Base-by-base conservation (phyloP, 306 rosid genomes). In the Clitoria ternatea region DNA sequence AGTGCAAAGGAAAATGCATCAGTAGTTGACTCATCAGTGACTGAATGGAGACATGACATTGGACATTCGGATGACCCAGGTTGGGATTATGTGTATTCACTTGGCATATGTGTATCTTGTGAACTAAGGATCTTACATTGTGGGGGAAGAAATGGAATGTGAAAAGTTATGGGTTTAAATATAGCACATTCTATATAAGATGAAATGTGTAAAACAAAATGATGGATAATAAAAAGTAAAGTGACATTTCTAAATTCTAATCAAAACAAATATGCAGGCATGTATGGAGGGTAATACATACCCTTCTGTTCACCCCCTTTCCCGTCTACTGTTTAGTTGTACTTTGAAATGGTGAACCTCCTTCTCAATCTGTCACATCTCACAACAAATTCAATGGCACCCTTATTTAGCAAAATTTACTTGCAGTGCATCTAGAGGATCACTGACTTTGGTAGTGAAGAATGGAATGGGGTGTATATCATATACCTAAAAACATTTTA, bases 1-100 rank as follows among this genome's bases (percentile, higher is more conserved):
- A 86, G 88, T 72, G 83, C 86, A 37, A 89, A 85, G 83, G 90
- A 79, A 77, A 83, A 77, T 80, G 86, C 82, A 9, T 90, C 91
- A 30, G 91, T 85, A 24, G 96, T 83, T 79, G 90, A 87, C 70
- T 90, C 90, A 47, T 90, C 90, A 1, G 82, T 78, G 48, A 73
- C 88, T 53, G 89, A 87, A 37, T 78, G 87, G 87, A 87, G 79
- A 65, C 84, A 74, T 44, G 89, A 85, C 39, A 70, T 82, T 69
- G 86, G 89, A 61, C 81, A 78, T 80, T 81, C 85, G 12, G 86
- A 85, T 74, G 87, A 73, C 63, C 89, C 86, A 72, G 92, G 92
- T 87, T 62, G 44, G 19, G 49, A 65, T 72, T 5, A 54, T 56
- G 61, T 66, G 49, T 61, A 24, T 69, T 73, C 63, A 43, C 39